Conservation (phyloP, 768 basidiomycete genomes). For the Suillus discolor region DNA sequence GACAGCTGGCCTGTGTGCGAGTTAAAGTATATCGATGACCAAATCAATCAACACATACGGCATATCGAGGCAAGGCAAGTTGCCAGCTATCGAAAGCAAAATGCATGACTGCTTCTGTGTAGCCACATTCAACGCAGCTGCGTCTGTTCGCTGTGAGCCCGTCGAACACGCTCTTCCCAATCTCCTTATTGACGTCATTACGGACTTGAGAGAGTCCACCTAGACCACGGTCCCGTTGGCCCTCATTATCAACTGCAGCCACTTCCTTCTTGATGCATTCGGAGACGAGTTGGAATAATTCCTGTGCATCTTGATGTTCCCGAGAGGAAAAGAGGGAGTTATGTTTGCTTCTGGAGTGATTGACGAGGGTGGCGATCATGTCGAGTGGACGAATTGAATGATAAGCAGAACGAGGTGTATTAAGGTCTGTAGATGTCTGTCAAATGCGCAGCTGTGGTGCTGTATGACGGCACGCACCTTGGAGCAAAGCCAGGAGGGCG, state of each 20-base stretch:
- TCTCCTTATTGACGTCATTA: slow-evolving; percentile 34
- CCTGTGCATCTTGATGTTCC: slow-evolving; percentile 98
- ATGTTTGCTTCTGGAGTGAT: slow-evolving; percentile 51
- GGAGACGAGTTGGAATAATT: slow-evolving; percentile 92
- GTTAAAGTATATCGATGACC: slow-evolving; percentile 12
- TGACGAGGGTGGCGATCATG: slow-evolving; percentile 71
- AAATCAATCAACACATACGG: slow-evolving; percentile 44
- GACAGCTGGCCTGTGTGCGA: slow-evolving; percentile 55
- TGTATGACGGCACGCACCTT: slow-evolving; percentile 45
- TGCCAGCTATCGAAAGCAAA: slow-evolving; percentile 88
- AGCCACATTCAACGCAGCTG: slow-evolving; percentile 88
- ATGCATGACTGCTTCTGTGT: slow-evolving; percentile 93
- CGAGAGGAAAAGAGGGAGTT: slow-evolving; percentile 80
- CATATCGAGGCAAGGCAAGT: slow-evolving; percentile 66
- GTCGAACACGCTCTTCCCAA: slow-evolving; percentile 78
- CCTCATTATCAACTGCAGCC: slow-evolving; percentile 71
- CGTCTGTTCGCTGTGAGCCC: slow-evolving; percentile 89
- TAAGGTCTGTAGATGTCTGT: slow-evolving; percentile 50
- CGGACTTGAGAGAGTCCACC: slow-evolving; percentile 48
- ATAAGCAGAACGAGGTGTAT: slow-evolving; percentile 59
- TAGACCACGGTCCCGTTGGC: slow-evolving; percentile 69
- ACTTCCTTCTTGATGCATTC: slow-evolving; percentile 89
- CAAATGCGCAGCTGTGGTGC: slow-evolving; percentile 9
- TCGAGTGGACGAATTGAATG: slow-evolving; percentile 69
- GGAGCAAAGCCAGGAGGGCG: slow-evolving; percentile 69